phyloP scores from a whole-genome alignment of 116 monocot genomes.

The Iris pallida region DNA sequence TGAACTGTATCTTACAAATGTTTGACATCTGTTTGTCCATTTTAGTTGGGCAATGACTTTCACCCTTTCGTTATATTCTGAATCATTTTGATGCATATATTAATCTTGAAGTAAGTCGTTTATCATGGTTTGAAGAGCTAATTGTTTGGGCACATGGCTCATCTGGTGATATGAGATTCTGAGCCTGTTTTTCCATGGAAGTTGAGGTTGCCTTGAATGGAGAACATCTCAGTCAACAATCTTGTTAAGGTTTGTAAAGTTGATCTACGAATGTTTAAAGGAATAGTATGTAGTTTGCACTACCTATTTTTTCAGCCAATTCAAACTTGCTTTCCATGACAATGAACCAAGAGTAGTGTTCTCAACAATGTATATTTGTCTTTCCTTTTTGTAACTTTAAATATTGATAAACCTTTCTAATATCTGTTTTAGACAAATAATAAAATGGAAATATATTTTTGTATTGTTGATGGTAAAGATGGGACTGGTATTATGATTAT shows the following conservation, averaged over 20 bases:
- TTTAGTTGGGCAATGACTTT: not conserved
- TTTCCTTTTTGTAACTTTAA: not conserved
- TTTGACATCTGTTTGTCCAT: not conserved
- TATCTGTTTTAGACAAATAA: no score
- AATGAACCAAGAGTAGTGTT: not conserved
- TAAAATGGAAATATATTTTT: no score
- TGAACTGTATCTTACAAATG: not conserved
- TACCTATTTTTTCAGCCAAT: constrained; percentile 1
- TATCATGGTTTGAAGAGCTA: constrained; percentile 12
- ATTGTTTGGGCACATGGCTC: constrained; percentile 28
- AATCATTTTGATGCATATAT: not conserved
- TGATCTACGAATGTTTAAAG: constrained; percentile 27
- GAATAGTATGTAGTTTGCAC: not conserved
- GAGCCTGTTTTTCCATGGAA: constrained; percentile 34
- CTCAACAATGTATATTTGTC: not conserved
- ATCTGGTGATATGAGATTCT: constrained; percentile 37
- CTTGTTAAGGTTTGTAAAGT: constrained; percentile 69
- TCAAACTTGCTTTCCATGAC: not conserved
- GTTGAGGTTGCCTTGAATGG: constrained; percentile 52
- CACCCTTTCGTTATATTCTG: not conserved
- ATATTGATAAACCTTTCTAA: no score
- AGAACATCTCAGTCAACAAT: constrained; percentile 48
- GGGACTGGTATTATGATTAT: no score
- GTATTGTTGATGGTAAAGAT: no score
- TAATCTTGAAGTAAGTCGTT: not conserved